Base-by-base conservation (phyloP, 331 rosid genomes). In the Quercus lobata region DNA sequence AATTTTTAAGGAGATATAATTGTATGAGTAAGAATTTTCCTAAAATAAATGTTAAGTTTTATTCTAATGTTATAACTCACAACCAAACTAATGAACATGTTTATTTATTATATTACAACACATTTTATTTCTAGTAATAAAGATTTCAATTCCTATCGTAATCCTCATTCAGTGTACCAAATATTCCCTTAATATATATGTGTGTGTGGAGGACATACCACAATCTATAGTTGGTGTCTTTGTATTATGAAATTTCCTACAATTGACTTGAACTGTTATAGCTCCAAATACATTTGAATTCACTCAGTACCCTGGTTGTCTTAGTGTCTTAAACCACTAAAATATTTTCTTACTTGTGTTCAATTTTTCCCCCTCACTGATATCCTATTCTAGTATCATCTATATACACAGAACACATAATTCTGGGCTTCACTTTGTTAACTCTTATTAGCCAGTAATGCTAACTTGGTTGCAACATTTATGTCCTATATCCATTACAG, bases 401-500 rank as follows among this genome's bases (percentile, higher is more conserved):
- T 24, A 5, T 24, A 60, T 24, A 22, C 32, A 60, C 29, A 21
- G 75, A 68, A 77, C 71, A 4, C 29, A 14, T 57, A 58, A 11
- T 78, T 57, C 25, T 29, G 3, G 15, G 37, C 53, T 9, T 16
- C 21, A 19, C 3, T 71, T 41, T 37, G 46, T 14, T 3, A 60
- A 71, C 57, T 32, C 73, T 53, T 5, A 7, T 22, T 29, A 34
- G 44, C 69, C 74, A 55, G 34, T 75, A 70, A 76, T 80, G 69
- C 80, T 85, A 79, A 81, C 81, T 71, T 25, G 54, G 30, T 57
- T 57, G 69, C 15, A 74, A 27, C 52, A 18, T 77, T 32, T 77
- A 72, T 53, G 25, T 74, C 62, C 15, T 63, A 37, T 46, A 25
- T 70, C 35, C 75, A 62, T 82, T 81, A 57, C 85, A 92, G 97